Evolutionary conservation across 2,329 filamentous ascomycete species (phyloP).

Genomic region (Alternaria triticina): DNA sequence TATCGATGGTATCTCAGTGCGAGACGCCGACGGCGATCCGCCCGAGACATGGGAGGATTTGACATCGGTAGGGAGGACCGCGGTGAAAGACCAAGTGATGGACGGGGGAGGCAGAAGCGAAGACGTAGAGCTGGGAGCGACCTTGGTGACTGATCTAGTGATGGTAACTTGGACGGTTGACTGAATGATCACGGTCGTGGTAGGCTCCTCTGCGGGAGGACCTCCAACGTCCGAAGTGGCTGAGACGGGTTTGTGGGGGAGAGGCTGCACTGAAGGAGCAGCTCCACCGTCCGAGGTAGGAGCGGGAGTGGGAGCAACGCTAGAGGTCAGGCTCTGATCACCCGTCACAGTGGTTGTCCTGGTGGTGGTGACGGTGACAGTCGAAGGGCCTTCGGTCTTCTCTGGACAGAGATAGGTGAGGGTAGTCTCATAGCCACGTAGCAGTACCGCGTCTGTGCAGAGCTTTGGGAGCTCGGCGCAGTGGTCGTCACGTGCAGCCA

Average conservation of each 20-base stretch:
- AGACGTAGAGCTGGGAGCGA: neutral
- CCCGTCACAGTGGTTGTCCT: constrained; percentile 16
- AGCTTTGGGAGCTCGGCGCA: constrained; percentile 25
- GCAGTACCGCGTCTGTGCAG: constrained; percentile 26
- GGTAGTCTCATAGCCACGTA: constrained; percentile 22
- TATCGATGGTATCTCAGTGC: neutral
- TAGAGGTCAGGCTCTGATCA: neutral
- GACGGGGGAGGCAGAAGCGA: neutral
- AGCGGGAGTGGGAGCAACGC: neutral
- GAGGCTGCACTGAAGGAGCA: neutral
- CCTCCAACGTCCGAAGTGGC: neutral
- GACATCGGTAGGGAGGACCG: neutral
- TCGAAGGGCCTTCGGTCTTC: constrained; percentile 8
- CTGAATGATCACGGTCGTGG: constrained; percentile 23
- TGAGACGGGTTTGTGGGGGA: neutral
- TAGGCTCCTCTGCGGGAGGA: constrained; percentile 5
- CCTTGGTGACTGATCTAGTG: neutral
- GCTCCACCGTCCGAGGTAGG: neutral
- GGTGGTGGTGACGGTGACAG: constrained; percentile 27
- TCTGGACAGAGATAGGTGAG: constrained; percentile 33
- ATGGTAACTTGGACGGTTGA: constrained; percentile 15
- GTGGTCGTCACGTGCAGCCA: constrained; percentile 10
- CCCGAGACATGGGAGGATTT: neutral
- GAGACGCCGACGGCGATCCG: neutral
- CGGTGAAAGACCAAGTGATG: constrained; percentile 2